Evolutionary conservation across 2,329 filamentous ascomycete genomes (phyloP).

Genomic region (Fusarium succisae): DNA sequence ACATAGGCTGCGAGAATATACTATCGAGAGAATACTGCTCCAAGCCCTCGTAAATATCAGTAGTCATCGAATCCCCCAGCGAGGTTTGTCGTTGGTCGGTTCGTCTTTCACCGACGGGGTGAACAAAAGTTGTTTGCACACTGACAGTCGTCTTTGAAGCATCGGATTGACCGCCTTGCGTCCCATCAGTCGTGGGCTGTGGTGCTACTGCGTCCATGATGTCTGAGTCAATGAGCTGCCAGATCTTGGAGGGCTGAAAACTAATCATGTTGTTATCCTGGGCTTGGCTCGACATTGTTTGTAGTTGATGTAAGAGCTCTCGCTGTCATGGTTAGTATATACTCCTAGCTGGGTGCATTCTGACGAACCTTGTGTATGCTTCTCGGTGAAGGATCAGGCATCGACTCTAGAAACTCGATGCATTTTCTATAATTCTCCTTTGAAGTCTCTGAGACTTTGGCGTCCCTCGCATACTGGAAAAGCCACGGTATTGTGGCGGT

Average conservation of each 20-base stretch:
- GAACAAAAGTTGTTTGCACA: constrained; percentile 30
- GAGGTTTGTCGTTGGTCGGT: neutral
- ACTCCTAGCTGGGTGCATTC: fast-evolving
- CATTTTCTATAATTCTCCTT: constrained; percentile 34
- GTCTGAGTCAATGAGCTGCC: constrained; percentile 27
- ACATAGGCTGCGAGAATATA: constrained; percentile 34
- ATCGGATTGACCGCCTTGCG: constrained; percentile 6
- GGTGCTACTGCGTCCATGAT: constrained; percentile 29
- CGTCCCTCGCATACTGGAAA: constrained; percentile 37
- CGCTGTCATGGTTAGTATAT: neutral
- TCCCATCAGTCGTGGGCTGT: neutral
- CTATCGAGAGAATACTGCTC: constrained; percentile 33
- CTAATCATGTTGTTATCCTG: constrained; percentile 35
- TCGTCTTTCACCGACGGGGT: constrained; percentile 11
- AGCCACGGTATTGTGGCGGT: constrained; percentile 37
- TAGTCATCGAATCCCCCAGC: neutral
- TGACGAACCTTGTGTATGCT: constrained; percentile 18
- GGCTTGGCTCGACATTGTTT: constrained; percentile 31
- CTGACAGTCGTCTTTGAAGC: constrained; percentile 18
- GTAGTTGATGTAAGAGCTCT: constrained; percentile 17
- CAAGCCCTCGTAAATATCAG: constrained; percentile 15
- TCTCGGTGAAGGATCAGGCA: constrained; percentile 25
- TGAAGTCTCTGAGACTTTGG: constrained; percentile 16
- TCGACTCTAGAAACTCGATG: constrained; percentile 18
- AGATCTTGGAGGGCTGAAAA: constrained; percentile 28